Evolutionary conservation across 2,329 filamentous ascomycete species (phyloP).

Genomic region (Tolypocladium ovalisporum): DNA sequence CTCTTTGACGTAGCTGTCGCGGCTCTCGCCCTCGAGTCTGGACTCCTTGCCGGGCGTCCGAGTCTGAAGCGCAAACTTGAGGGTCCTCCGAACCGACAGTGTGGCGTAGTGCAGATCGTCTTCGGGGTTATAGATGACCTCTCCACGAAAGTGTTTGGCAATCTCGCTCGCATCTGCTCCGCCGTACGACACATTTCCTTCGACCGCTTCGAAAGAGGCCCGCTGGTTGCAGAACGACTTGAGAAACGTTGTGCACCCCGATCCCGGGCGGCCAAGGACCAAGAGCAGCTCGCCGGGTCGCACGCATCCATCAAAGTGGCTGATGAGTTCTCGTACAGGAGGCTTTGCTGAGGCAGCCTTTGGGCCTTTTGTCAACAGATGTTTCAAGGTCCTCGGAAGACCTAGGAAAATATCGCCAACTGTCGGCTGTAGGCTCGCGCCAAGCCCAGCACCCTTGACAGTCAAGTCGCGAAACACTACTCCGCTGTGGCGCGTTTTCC

Average conservation of each 20-base stretch:
- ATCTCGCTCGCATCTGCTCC: slow-evolving; percentile 32
- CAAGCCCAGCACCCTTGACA: slow-evolving; percentile 58
- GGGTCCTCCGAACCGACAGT: slow-evolving; percentile 53
- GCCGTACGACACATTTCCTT: slow-evolving; percentile 56
- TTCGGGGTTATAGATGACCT: slow-evolving; percentile 60
- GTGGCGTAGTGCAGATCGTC: slow-evolving; percentile 59
- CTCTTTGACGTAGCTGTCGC: slow-evolving; percentile 41
- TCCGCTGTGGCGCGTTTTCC: slow-evolving; percentile 57
- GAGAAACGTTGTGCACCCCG: slow-evolving; percentile 60
- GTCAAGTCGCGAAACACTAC: slow-evolving; percentile 61
- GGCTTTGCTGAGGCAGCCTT: slow-evolving; percentile 43
- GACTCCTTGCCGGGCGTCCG: slow-evolving; percentile 41
- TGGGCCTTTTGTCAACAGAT: slow-evolving; percentile 35
- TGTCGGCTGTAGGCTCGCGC: slow-evolving; percentile 41
- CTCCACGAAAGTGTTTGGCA: slow-evolving; percentile 43
- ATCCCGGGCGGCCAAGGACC: slow-evolving; percentile 55
- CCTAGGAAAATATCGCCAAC: slow-evolving; percentile 56
- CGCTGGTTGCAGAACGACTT: slow-evolving; percentile 64
- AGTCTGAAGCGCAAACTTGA: slow-evolving; percentile 56
- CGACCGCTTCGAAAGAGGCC: slow-evolving; percentile 49
- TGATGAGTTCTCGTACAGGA: slow-evolving; percentile 53
- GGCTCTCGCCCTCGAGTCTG: slow-evolving; percentile 48
- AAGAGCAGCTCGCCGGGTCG: slow-evolving; percentile 61
- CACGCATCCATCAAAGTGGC: slow-evolving; percentile 55
- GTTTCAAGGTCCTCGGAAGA: slow-evolving; percentile 33